phyloP scores from a whole-genome alignment of 1,284 basidiomycete genomes.

The Cutaneotrichosporon sp. region DNA sequence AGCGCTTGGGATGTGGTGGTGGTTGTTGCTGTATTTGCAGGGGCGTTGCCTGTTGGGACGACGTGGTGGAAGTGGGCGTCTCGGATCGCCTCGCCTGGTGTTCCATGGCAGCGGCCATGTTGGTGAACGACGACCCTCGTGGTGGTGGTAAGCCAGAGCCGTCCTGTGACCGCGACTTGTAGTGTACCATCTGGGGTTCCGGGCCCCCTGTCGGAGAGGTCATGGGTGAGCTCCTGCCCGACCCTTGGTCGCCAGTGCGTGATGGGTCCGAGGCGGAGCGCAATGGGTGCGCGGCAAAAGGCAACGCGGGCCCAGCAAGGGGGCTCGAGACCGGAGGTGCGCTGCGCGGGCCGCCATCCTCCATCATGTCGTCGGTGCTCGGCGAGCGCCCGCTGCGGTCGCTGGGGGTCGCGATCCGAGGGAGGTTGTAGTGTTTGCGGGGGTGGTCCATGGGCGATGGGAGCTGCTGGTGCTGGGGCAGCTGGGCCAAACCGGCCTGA shows the following conservation, averaged over 20 bases:
- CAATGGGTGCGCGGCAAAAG: slow-evolving; percentile 27
- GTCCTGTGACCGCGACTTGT: slow-evolving; percentile 6
- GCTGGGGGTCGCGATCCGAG: slow-evolving; percentile 31
- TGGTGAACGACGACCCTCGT: slow-evolving; percentile 16
- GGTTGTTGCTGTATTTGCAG: slow-evolving; percentile 6
- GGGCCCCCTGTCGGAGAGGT: slow-evolving; percentile 33
- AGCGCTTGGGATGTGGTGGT: slow-evolving; percentile 15
- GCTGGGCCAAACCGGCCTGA: background rate
- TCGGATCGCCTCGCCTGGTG: slow-evolving; percentile 13
- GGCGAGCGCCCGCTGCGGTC: background rate
- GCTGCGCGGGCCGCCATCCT: slow-evolving; percentile 30
- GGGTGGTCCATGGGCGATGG: slow-evolving; percentile 1
- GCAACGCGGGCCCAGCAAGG: slow-evolving; percentile 4
- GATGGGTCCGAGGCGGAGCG: slow-evolving; percentile 37
- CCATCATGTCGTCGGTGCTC: slow-evolving; percentile 6
- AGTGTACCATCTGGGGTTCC: slow-evolving; percentile 8
- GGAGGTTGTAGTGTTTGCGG: slow-evolving; percentile 20
- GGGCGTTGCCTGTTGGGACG: slow-evolving; percentile 11
- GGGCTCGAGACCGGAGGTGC: slow-evolving; percentile 26
- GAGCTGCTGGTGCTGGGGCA: slow-evolving; percentile 10
- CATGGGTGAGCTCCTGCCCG: slow-evolving; percentile 31
- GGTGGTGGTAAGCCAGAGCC: slow-evolving; percentile 8
- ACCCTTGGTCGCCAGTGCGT: slow-evolving; percentile 14
- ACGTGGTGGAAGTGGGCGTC: slow-evolving; percentile 19
- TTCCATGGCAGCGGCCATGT: slow-evolving; percentile 8